Percentiles rank a stretch among this genome's conserved stretches.
These are phyloP conservation scores for Pythium insidiosum DNA, from an alignment of 352 stramenopile genomes.

Conservation along the genomic window DNA sequence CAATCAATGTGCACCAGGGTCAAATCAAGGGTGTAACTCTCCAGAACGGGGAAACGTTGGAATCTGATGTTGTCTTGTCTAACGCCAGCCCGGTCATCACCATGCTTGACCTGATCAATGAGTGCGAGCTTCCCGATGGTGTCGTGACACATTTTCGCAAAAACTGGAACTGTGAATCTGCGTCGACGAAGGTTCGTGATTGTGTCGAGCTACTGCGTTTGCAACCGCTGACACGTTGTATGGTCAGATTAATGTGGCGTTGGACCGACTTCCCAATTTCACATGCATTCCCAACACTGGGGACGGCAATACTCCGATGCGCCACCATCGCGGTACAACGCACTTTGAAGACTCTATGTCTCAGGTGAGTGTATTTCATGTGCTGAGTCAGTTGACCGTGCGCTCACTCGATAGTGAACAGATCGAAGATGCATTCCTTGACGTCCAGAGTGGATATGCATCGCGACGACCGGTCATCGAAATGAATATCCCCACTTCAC, in stretches of 20 bases:
- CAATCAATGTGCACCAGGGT: constrained; percentile 43
- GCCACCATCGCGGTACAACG: constrained; percentile 82
- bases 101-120: constrained; percentile 75
- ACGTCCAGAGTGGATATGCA: constrained; percentile 58
- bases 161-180: constrained; percentile 74
- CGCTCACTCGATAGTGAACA: too few relatives aligned
- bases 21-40: constrained; percentile 58
- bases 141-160: constrained; percentile 67
- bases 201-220: too few relatives aligned
- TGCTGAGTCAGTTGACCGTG: too few relatives aligned
- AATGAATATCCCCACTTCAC: constrained; percentile 86
- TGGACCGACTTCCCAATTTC: constrained; percentile 81
- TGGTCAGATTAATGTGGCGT: constrained; percentile 86
- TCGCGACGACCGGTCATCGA: constrained; percentile 83
- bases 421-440: constrained; percentile 86
- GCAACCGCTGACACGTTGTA: too few relatives aligned
- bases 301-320: constrained; percentile 47
- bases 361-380: constrained; percentile 29
- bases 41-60: constrained; percentile 35
- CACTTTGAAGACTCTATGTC: constrained; percentile 81
- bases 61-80: constrained; percentile 63
- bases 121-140: constrained; percentile 36
- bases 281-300: constrained; percentile 62
- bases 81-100: constrained; percentile 75
- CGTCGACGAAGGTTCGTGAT: constrained; percentile 67